These are phyloP conservation scores for Retiboletus fuscus DNA, from an alignment of 1,284 basidiomycete genomes.

Conservation along the genomic window DNA sequence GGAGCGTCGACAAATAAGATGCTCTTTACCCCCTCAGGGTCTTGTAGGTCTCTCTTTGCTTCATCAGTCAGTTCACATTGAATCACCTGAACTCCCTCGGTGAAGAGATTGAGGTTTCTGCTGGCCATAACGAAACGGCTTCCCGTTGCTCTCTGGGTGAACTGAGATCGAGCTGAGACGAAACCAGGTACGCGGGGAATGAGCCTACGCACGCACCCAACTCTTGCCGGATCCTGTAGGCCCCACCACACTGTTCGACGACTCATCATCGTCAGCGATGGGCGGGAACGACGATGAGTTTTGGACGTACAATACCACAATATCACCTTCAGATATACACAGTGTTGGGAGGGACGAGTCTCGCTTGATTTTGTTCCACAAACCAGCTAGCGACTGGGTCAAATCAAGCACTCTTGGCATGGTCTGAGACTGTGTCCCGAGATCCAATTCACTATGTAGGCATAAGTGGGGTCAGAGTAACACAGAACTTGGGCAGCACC, in stretches of 20 bases:
- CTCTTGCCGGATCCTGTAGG: too few species aligned
- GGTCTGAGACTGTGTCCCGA: background rate
- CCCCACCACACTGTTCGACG: conserved; percentile 35
- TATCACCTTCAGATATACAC: conserved; percentile 29
- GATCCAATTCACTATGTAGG: too few species aligned
- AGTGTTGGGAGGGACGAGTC: conserved; percentile 11
- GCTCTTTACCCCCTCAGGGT: conserved; percentile 15
- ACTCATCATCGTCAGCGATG: conserved; percentile 2
- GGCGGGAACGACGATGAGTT: background rate
- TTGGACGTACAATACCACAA: conserved; percentile 37
- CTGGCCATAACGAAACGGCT: conserved; percentile 22
- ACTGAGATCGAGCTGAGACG: conserved; percentile 28
- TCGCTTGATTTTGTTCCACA: conserved; percentile 28
- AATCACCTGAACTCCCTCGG: conserved; percentile 33
- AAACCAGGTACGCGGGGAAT: background rate
- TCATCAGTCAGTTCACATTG: conserved; percentile 36
- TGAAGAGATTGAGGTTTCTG: conserved; percentile 27
- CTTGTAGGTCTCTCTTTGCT: conserved; percentile 17
- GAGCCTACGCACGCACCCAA: conserved; percentile 40
- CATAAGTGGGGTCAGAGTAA: too few species aligned
- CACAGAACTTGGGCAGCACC: too few species aligned
- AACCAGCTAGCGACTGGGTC: conserved; percentile 1
- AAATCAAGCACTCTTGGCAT: conserved; percentile 11
- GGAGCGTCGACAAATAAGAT: conserved; percentile 40
- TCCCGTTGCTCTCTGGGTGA: conserved; percentile 31